A percentile compares a stretch with the other conserved stretches of the same genome.
phyloP scores from a whole-genome alignment of 1,284 basidiomycete species.

The Peniophora sp. region DNA sequence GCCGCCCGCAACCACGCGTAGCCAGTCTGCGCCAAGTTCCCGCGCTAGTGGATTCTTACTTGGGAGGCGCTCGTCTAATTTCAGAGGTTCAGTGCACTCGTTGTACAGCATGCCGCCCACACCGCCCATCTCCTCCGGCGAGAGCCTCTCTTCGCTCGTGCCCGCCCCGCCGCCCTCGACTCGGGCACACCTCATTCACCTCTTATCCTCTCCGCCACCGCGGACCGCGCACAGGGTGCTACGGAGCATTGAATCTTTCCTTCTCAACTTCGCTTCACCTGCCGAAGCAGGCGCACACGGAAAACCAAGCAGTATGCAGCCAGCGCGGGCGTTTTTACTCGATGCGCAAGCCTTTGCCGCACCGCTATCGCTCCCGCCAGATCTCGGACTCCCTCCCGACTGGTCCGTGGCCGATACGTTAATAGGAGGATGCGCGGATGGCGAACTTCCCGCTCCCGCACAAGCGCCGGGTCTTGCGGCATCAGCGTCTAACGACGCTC shows the following conservation, averaged over 20 bases:
- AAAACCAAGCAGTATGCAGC: conserved; percentile 13
- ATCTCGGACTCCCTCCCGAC: conserved; percentile 12
- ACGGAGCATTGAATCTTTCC: conserved; percentile 27
- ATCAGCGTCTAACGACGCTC: neutral
- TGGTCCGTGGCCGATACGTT: conserved; percentile 29
- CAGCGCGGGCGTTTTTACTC: conserved; percentile 25
- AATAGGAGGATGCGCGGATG: conserved; percentile 27
- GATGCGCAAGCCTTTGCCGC: conserved; percentile 22
- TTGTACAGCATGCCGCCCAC: conserved; percentile 12
- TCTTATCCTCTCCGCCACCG: conserved; percentile 18
- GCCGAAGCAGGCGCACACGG: conserved; percentile 5
- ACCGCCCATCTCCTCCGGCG: conserved; percentile 12
- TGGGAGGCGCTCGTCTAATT: conserved; percentile 5
- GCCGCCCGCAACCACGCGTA: conserved; percentile 1
- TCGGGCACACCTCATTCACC: conserved; percentile 24
- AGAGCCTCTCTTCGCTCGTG: conserved; percentile 11
- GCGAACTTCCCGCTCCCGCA: neutral
- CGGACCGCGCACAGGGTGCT: conserved; percentile 17
- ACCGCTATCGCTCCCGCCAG: conserved; percentile 12
- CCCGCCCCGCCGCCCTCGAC: conserved; percentile 4
- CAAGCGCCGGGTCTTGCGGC: neutral
- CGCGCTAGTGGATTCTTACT: neutral
- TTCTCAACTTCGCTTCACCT: conserved; percentile 24
- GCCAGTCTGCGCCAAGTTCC: neutral
- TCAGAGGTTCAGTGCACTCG: conserved; percentile 1